Percentiles rank a stretch among this genome's conserved stretches.
These are phyloP conservation scores for Lasiosphaeria hispida DNA, from an alignment of 495 filamentous ascomycete species.

Conservation along the genomic window DNA sequence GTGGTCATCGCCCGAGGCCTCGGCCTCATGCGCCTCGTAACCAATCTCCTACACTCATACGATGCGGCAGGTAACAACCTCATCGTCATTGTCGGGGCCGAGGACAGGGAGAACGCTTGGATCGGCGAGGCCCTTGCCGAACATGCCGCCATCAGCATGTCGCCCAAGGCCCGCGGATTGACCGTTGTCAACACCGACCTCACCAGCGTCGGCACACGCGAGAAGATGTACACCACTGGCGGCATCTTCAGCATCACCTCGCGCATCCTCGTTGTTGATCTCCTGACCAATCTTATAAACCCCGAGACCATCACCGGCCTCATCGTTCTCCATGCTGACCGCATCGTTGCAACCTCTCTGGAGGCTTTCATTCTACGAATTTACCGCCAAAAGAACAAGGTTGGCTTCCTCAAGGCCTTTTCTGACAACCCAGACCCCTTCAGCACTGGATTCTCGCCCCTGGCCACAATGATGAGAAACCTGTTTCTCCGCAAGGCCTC, in stretches of 20 bases:
- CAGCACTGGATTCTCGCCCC: conserved; percentile 80
- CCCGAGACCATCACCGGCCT: conserved; percentile 85
- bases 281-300: conserved; percentile 79
- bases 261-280: conserved; percentile 88
- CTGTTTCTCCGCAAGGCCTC: conserved; percentile 85
- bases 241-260: conserved; percentile 96
- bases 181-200: conserved; percentile 92
- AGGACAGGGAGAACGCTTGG: conserved; percentile 92
- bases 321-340: conserved; percentile 85
- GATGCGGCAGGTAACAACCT: conserved; percentile 94
- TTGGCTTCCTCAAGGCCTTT: conserved; percentile 92
- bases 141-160: conserved; percentile 78
- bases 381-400: conserved; percentile 89
- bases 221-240: conserved; percentile 84
- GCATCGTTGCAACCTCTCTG: conserved; percentile 78
- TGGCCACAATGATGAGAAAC: conserved; percentile 89
- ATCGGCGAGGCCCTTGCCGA: conserved; percentile 91
- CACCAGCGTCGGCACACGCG: conserved; percentile 78
- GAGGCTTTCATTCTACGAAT: conserved; percentile 96
- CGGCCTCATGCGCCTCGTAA: conserved; percentile 83
- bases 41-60: conserved; percentile 92
- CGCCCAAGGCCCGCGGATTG: conserved; percentile 75
- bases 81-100: conserved; percentile 83
- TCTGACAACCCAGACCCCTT: conserved; percentile 94
- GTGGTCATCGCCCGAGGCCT: conserved; percentile 88